A percentile compares a stretch with the other conserved stretches of the same genome.
phyloP scores from a whole-genome alignment of 2,329 filamentous ascomycete species.

The Cadophora sp. region DNA sequence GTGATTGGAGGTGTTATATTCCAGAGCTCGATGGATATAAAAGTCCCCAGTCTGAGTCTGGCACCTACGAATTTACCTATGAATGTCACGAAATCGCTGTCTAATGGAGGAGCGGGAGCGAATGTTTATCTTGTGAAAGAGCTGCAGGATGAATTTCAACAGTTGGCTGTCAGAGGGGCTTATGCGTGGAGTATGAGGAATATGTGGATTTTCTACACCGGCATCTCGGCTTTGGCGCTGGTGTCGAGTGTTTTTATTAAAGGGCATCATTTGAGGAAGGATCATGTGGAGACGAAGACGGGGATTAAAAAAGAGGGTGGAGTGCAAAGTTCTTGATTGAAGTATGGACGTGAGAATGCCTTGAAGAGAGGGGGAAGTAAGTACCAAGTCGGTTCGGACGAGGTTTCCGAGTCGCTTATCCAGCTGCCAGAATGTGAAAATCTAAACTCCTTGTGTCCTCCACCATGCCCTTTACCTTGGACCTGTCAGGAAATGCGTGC shows the following conservation, averaged over 20 bases:
- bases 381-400: neutral
- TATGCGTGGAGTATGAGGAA: conserved; percentile 34
- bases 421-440: neutral
- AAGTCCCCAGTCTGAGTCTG: conserved; percentile 12
- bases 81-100: conserved; percentile 21
- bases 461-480: too few relatives aligned
- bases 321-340: neutral
- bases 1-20: conserved; percentile 56
- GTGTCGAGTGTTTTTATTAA: conserved; percentile 52
- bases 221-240: conserved; percentile 39
- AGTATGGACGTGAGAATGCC: neutral
- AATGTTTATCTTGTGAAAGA: conserved; percentile 22
- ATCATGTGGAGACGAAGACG: conserved; percentile 59
- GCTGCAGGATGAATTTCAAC: conserved; percentile 28
- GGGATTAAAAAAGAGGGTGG: conserved; percentile 42
- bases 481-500: too few relatives aligned
- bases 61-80: conserved; percentile 18
- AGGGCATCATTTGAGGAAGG: conserved; percentile 51
- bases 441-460: too few relatives aligned
- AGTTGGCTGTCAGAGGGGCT: conserved; percentile 28
- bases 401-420: neutral
- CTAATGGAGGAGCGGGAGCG: conserved; percentile 28
- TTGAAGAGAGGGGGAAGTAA: neutral
- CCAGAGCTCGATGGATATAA: conserved; percentile 42
- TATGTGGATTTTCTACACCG: conserved; percentile 36